Base-by-base conservation (phyloP, 2,329 filamentous ascomycete species). In the Colletotrichum sp. region DNA sequence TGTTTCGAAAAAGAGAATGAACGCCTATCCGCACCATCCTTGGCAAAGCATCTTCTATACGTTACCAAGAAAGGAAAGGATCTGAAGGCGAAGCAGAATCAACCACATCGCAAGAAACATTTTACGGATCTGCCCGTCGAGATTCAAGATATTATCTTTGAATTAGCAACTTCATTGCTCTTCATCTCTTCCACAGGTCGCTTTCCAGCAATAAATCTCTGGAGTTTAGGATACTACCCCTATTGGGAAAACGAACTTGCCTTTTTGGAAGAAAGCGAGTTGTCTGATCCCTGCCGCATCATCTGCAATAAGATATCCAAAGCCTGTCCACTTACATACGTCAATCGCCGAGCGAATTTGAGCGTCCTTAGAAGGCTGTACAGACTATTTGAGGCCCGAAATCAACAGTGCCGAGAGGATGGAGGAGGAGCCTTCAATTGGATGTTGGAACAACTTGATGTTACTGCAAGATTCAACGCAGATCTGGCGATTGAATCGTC, bases 161-260 rank as follows among this genome's bases (percentile, higher is more conserved):
- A 21, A 52, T 21, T 24, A 52, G 44, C 44, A 21, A 52, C 44
- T 52, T 52, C 44, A 21, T n/a, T 52, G 0, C 44, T 52, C n/a
- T 52, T 52, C 0, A 13, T 21, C n/a, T 52, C 44, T 52, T 13
- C 36, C 36, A 39, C 36, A 39, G 36, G n/a, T 21, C 7, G n/a
- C n/a, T 13, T 24, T 52, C 44, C 44, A 21, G n/a, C 4, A 6
- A 52, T 3, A 52, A 7, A 49, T 21, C 4, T 13, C n/a, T 6
- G 44, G 44, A 2, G 10, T 24, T 1, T 10, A 21, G 3, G 10
- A 5, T 21, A n/a, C n/a, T 13, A 13, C n/a, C n/a, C n/a, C n/a
- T 3, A 0, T 6, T 52, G n/a, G n/a, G 44, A 2, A 52, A 52
- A 52, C 44, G 10, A 24, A 21, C n/a, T 13, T 24, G 0, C 1